Evolutionary conservation across 306 rosid genomes (phyloP), one percentile per base, ranked within the genome.

Genomic region (Vigna radiata): DNA sequence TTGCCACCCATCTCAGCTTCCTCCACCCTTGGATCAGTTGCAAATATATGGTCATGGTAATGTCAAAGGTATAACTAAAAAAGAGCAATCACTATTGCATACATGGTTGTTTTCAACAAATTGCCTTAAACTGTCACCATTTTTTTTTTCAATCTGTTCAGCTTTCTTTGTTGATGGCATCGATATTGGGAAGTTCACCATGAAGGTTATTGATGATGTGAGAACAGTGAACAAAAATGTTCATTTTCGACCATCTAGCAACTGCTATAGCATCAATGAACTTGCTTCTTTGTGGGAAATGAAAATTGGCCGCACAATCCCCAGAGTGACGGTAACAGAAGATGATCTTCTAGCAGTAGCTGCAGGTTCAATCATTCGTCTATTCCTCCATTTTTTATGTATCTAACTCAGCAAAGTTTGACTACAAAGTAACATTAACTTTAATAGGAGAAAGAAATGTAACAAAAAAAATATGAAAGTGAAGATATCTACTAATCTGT

Each of bases 31-130:
- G 87, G 90, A 89, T 83, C 84, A 70, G 14, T 69, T 91, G 64
- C 88, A 87, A 12, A 89, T 91, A 82, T 91, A 91, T 61, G 94
- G 91, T 67, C 83, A 91, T 68, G 97, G 97, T 77, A 81, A 58
- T 21, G 80, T 89, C 70, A 86, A 87, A 86, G 96, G 96, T 90
- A 62, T 62, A 23, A 33, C 0, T 27, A 31, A 29, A 29, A 3
- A 25, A 4, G 17, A n/a, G 12, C 29, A 63, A 36, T 7, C 29
- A 31, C 15, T 15, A 17, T 18, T 41, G 6, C 17, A 10, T 19
- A 5, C n/a, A 39, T 41, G 33, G 0, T 41, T 18, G 1, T 53
- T 8, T 53, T 53, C 0, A 65, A 68, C 36, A 44, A 46, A 27
- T 27, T 47, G 9, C 5, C 14, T 27, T 48, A 39, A 13, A 37